Conservation (phyloP, 179 eudicot species). For the Sideroxylon spinosum region DNA sequence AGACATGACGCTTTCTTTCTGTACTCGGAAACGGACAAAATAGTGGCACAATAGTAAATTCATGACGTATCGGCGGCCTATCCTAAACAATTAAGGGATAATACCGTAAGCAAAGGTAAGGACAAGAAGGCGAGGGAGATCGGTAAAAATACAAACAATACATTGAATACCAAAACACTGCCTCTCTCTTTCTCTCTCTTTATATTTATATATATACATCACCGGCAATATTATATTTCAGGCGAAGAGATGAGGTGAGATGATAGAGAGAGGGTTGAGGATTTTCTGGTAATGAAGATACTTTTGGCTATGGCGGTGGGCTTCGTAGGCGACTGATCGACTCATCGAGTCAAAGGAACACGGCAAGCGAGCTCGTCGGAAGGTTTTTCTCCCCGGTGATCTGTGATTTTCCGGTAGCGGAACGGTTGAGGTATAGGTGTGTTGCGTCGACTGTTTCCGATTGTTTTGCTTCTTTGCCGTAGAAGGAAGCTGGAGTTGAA, state of each 20-base stretch:
- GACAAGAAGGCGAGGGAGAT: no score
- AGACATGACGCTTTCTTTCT: no score
- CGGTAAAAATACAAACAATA: no score
- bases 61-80: no score
- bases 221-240: conserved; percentile 15
- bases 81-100: no score
- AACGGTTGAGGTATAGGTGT: no score
- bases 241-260: conserved; percentile 8
- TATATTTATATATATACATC: background rate
- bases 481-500: conserved; percentile 1
- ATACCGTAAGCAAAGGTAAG: no score
- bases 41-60: no score
- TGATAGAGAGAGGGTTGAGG: background rate
- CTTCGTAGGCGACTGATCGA: conserved; percentile 9
- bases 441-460: no score
- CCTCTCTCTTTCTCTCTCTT: no score
- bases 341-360: background rate
- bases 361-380: background rate
- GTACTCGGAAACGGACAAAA: no score
- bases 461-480: background rate
- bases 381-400: background rate
- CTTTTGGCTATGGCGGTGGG: conserved; percentile 6
- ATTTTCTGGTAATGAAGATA: background rate
- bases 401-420: background rate
- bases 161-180: no score